phyloP scores from a whole-genome alignment of 495 filamentous ascomycete species.

The Apiosordaria backusii region DNA sequence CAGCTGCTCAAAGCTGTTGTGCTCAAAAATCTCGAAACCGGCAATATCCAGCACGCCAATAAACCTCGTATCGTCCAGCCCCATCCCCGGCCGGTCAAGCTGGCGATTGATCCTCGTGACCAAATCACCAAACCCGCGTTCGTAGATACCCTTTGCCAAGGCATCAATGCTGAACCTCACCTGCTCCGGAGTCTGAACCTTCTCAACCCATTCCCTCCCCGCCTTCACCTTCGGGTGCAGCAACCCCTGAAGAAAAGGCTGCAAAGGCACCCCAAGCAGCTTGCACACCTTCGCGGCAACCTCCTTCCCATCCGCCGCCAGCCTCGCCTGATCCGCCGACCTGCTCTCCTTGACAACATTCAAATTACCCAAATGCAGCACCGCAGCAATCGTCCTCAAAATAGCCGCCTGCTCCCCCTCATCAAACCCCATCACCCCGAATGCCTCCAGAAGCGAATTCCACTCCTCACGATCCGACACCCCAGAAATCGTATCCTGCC shows the following conservation, averaged over 20 bases:
- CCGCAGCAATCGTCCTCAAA: slow-evolving; percentile 80
- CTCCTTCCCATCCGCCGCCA: slow-evolving; percentile 66
- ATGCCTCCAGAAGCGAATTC: slow-evolving; percentile 84
- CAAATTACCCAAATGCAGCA: slow-evolving; percentile 92
- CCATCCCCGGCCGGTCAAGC: slow-evolving; percentile 73
- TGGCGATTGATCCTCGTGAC: slow-evolving; percentile 89
- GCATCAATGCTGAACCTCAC: slow-evolving; percentile 87
- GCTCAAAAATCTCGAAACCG: slow-evolving; percentile 97
- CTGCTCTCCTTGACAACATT: slow-evolving; percentile 83
- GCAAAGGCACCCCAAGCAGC: slow-evolving; percentile 76
- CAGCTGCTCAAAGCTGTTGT: slow-evolving; percentile 97
- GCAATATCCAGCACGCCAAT: slow-evolving; percentile 99
- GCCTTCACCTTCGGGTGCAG: slow-evolving; percentile 93
- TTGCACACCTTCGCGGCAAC: slow-evolving; percentile 75
- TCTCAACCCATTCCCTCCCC: slow-evolving; percentile 96
- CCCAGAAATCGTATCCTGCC: slow-evolving; percentile 84
- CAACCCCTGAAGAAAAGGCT: slow-evolving; percentile 81
- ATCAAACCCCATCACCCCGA: slow-evolving; percentile 89
- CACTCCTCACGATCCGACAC: slow-evolving; percentile 92
- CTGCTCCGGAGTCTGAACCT: slow-evolving; percentile 95
- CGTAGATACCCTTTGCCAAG: slow-evolving; percentile 94
- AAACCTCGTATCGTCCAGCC: slow-evolving; percentile 84
- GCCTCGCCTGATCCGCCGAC: slow-evolving; percentile 82
- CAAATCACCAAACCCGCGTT: slow-evolving; percentile 89
- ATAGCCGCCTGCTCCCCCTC: slow-evolving; percentile 81